phyloP scores from a whole-genome alignment of 345 rosid species.

The Hevea brasiliensis region DNA sequence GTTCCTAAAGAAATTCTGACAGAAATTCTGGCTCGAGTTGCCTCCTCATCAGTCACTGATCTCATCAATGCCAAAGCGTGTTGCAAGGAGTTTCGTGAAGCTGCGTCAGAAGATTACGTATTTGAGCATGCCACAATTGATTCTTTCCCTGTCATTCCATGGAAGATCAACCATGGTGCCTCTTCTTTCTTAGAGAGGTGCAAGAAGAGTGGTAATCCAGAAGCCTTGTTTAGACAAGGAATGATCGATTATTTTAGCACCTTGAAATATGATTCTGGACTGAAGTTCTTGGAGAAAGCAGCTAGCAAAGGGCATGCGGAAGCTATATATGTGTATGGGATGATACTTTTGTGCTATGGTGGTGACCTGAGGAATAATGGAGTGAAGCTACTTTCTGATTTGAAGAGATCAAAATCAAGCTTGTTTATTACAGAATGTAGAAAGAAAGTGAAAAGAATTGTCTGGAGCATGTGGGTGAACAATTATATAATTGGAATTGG shows the following conservation, averaged over 20 bases:
- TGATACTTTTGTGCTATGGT: not conserved
- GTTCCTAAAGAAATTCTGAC: not conserved
- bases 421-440: not conserved
- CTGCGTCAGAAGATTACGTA: not conserved
- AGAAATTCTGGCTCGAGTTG: slow-evolving; percentile 13
- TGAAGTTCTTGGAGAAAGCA: not conserved
- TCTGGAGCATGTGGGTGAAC: not conserved
- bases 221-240: slow-evolving; percentile 1
- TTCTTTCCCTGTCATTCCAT: not conserved
- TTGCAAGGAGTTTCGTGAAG: slow-evolving; percentile 6
- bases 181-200: not conserved
- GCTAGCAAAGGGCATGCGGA: not conserved
- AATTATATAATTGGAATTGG: not conserved
- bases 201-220: slow-evolving; percentile 8
- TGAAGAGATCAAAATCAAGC: not conserved
- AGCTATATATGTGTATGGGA: slow-evolving; percentile 8
- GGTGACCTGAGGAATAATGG: not conserved
- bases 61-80: not conserved
- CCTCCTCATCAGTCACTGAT: not conserved
- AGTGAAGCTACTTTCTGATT: not conserved
- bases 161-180: not conserved
- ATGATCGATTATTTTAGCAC: not conserved
- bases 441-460: not conserved
- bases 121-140: slow-evolving; percentile 1
- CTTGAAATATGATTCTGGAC: not conserved